Percentiles rank a stretch among this genome's conserved stretches.
These are phyloP conservation scores for Globisporangium abappressorium DNA, from an alignment of 352 stramenopile species.

Conservation along the genomic window DNA sequence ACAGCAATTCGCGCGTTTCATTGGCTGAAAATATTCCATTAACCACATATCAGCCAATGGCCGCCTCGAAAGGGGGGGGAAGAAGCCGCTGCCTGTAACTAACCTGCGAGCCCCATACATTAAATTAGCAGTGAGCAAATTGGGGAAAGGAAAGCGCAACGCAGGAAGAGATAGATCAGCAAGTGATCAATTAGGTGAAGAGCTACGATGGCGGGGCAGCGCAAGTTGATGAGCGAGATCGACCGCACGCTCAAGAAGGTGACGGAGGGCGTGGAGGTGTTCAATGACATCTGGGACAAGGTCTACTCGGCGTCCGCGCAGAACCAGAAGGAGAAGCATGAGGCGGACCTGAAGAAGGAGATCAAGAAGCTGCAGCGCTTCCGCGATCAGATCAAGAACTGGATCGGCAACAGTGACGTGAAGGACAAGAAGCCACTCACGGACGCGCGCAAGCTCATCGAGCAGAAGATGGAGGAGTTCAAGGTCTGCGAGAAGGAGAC, in stretches of 20 bases:
- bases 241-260: conserved; percentile 99
- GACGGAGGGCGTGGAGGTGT: conserved; percentile 97
- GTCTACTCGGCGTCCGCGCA: conserved; percentile 96
- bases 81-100: conserved; percentile 4
- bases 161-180: not conserved
- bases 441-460: conserved; percentile 92
- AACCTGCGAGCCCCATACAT: not conserved
- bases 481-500: conserved; percentile 99
- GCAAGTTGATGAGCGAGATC: conserved; percentile 94
- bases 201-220: conserved; percentile 68
- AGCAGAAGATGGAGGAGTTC: conserved; percentile 99
- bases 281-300: conserved; percentile 99
- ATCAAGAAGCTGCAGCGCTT: conserved; percentile 99
- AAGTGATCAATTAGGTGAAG: not conserved
- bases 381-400: conserved; percentile 99
- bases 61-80: not conserved
- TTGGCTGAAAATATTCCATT: not conserved
- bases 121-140: not conserved
- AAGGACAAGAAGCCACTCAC: conserved; percentile 95
- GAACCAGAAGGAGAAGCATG: conserved; percentile 99
- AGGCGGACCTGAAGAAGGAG: conserved; percentile 99
- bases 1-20: not conserved
- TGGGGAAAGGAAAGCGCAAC: conserved; percentile 3
- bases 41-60: conserved; percentile 3
- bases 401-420: conserved; percentile 96